Conservation (phyloP, 2,329 filamentous ascomycete genomes). For the Xylaria sp. region DNA sequence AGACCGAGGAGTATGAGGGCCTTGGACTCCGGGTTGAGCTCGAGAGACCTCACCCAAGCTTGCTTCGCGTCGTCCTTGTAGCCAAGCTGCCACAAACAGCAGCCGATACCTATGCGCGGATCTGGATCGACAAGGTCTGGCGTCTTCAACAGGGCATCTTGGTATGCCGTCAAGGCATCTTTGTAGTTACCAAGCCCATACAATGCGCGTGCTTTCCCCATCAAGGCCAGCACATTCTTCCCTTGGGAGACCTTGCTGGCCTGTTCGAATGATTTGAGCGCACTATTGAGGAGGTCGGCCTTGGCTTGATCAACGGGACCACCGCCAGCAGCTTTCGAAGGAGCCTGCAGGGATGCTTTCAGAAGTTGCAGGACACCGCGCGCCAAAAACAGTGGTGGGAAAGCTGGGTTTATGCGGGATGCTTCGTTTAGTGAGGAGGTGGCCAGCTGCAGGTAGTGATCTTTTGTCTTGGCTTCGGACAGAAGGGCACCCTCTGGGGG, state of each 20-base stretch:
- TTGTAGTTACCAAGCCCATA: conserved; percentile 87
- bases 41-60: conserved; percentile 87
- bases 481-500: conserved; percentile 66
- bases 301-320: conserved; percentile 73
- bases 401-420: conserved; percentile 90
- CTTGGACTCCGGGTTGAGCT: conserved; percentile 83
- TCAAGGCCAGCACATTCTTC: conserved; percentile 88
- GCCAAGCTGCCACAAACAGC: conserved; percentile 95
- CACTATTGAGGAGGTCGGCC: conserved; percentile 80
- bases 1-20: conserved; percentile 89
- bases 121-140: conserved; percentile 91
- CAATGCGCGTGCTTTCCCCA: conserved; percentile 86
- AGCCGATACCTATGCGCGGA: conserved; percentile 93
- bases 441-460: conserved; percentile 88
- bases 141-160: conserved; percentile 84
- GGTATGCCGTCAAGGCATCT: conserved; percentile 83
- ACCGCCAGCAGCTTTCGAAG: conserved; percentile 68
- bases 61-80: conserved; percentile 90
- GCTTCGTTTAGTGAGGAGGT: conserved; percentile 93
- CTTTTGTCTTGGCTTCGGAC: conserved; percentile 85
- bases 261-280: conserved; percentile 93
- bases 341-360: conserved; percentile 81
- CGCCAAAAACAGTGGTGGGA: conserved; percentile 88
- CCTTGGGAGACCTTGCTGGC: conserved; percentile 82
- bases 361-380: conserved; percentile 88